Percentiles rank a stretch among this genome's conserved stretches.
Conservation (phyloP, 257 asterid species). For the Solanum corneliomulleri region DNA sequence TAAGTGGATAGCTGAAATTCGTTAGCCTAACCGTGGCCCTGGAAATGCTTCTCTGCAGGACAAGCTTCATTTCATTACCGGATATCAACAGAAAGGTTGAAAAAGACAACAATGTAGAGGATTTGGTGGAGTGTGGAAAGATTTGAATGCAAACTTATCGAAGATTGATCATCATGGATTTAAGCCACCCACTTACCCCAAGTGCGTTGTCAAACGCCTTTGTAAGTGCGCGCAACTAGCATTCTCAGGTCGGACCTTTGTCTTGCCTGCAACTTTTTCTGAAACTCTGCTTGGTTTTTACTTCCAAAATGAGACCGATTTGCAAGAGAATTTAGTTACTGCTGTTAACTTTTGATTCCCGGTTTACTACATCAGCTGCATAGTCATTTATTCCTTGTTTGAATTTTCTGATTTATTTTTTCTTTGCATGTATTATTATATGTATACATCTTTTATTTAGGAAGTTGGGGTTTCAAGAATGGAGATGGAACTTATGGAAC, state of each 20-base stretch:
- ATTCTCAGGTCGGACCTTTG: constrained; percentile 83
- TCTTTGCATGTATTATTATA: not conserved
- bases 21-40: constrained; percentile 64
- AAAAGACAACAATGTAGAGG: not conserved
- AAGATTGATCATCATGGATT: constrained; percentile 59
- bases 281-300: not conserved
- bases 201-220: constrained; percentile 63
- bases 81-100: not conserved
- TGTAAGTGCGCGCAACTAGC: constrained; percentile 59
- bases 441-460: not conserved
- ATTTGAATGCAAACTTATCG: constrained; percentile 4
- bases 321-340: not conserved
- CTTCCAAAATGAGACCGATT: not conserved
- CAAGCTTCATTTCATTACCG: not conserved
- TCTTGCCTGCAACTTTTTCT: constrained; percentile 73
- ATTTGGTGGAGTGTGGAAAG: not conserved
- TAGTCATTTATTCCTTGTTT: not conserved
- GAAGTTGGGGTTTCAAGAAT: not conserved
- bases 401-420: no score
- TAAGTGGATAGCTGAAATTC: constrained; percentile 79
- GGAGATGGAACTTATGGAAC: not conserved
- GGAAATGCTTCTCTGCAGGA: not conserved
- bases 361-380: not conserved
- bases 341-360: no score
- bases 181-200: constrained; percentile 93